Conservation (phyloP, 805 yeast genomes). For the Lipomyces kockii region DNA sequence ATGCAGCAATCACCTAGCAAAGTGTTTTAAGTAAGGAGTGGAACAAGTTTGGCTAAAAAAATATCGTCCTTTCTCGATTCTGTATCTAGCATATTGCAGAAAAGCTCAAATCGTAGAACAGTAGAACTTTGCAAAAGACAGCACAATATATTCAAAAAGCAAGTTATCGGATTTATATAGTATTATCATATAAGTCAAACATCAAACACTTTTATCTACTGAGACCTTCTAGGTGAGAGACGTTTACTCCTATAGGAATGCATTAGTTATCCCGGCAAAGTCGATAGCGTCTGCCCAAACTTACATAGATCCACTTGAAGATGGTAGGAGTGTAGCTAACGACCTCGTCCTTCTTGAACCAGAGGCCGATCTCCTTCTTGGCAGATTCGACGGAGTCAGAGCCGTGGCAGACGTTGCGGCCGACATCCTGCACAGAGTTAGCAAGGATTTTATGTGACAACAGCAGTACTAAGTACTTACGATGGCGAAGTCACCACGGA, state of each 20-base stretch:
- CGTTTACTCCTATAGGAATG: background rate
- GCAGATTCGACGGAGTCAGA: constrained; percentile 99
- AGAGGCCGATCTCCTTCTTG: constrained; percentile 89
- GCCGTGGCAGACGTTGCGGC: constrained; percentile 99
- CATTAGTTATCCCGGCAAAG: background rate
- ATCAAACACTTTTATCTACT: background rate
- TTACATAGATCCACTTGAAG: constrained; percentile 80
- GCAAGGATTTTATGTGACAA: background rate
- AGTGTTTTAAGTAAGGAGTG: background rate
- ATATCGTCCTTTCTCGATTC: background rate
- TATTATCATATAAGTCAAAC: background rate
- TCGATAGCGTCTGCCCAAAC: background rate
- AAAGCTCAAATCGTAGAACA: background rate
- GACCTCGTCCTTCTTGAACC: constrained; percentile 98
- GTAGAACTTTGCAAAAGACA: background rate
- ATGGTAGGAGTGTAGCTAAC: constrained; percentile 87
- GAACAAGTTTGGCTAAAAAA: background rate
- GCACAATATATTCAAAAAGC: background rate
- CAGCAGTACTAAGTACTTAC: constrained; percentile 12
- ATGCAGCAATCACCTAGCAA: background rate
- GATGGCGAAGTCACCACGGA: constrained; percentile 98
- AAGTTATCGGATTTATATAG: background rate
- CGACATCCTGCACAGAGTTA: constrained; percentile 65
- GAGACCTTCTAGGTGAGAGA: background rate
- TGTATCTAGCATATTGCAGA: background rate